Evolutionary conservation across 257 asterid species (phyloP).

Genomic region (Nicotiana knightiana): DNA sequence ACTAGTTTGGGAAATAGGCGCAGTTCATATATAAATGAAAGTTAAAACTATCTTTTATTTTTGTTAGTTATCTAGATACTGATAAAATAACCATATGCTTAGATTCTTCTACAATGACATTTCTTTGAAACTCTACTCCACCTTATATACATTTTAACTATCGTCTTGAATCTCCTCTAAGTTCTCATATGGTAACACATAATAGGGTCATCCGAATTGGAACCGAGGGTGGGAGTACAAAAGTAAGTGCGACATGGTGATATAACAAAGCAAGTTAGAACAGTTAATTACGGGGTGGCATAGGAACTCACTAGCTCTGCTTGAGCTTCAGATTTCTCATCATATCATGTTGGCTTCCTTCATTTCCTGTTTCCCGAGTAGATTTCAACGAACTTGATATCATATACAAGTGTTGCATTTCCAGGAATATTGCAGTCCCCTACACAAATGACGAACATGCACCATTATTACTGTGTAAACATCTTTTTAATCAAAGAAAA

Average conservation of each 20-base stretch:
- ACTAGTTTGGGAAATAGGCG: neutral
- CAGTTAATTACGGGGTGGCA: neutral
- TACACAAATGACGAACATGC: conserved; percentile 11
- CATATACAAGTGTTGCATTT: conserved; percentile 76
- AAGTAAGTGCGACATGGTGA: neutral
- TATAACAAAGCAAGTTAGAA: neutral
- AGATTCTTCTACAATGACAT: neutral
- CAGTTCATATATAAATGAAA: neutral
- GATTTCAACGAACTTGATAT: conserved; percentile 57
- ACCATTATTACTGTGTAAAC: neutral
- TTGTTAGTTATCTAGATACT: neutral
- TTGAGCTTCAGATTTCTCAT: neutral
- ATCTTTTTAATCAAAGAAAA: neutral
- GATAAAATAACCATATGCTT: neutral
- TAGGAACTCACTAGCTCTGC: conserved; percentile 8
- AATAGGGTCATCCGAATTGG: neutral
- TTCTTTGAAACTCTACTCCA: neutral
- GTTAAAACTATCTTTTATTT: neutral
- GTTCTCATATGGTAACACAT: neutral
- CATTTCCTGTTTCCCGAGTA: conserved; percentile 68
- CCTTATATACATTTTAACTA: neutral
- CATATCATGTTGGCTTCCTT: conserved; percentile 7
- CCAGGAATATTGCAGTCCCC: conserved; percentile 94
- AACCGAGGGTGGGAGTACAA: neutral
- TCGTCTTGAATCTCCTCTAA: neutral